Conservation (phyloP, 495 filamentous ascomycete genomes). For the Aspergillus saccharolyticus region DNA sequence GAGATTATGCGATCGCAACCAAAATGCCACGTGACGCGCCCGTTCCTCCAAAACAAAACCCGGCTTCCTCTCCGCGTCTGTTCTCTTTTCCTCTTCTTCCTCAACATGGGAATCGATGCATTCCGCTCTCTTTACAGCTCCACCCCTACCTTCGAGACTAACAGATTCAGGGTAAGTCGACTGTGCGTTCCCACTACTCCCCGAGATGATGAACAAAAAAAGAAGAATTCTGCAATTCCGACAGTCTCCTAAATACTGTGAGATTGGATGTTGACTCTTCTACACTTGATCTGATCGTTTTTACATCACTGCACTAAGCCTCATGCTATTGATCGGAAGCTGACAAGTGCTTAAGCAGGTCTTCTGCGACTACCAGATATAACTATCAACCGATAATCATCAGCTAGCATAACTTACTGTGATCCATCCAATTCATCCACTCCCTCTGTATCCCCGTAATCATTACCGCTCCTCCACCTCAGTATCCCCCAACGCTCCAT, state of each 20-base stretch:
- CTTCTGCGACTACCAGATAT: no score
- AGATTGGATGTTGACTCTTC: conserved; percentile 49
- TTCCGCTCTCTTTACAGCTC: conserved; percentile 5
- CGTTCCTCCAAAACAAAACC: neutral
- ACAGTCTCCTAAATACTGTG: conserved; percentile 43
- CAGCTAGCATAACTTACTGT: no score
- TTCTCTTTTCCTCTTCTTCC: conserved; percentile 6
- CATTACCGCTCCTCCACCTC: neutral
- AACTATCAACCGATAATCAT: no score
- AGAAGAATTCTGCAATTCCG: conserved; percentile 56
- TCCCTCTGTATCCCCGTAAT: conserved; percentile 3
- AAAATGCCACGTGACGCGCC: conserved; percentile 23
- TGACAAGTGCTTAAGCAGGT: no score
- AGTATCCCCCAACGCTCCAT: no score
- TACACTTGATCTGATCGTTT: conserved; percentile 59
- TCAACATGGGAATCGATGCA: no score
- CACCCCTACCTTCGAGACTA: no score
- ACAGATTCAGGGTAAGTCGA: neutral
- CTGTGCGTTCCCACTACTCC: neutral
- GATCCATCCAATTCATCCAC: no score
- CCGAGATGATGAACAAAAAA: conserved; percentile 39
- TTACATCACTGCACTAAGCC: no score
- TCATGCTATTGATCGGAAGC: no score
- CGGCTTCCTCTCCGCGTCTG: conserved; percentile 2
- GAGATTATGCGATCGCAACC: conserved; percentile 7